Evolutionary conservation across 164 flowering plant species (phyloP), one percentile per base, ranked within the genome.

Genomic region (Pachysandra terminalis): DNA sequence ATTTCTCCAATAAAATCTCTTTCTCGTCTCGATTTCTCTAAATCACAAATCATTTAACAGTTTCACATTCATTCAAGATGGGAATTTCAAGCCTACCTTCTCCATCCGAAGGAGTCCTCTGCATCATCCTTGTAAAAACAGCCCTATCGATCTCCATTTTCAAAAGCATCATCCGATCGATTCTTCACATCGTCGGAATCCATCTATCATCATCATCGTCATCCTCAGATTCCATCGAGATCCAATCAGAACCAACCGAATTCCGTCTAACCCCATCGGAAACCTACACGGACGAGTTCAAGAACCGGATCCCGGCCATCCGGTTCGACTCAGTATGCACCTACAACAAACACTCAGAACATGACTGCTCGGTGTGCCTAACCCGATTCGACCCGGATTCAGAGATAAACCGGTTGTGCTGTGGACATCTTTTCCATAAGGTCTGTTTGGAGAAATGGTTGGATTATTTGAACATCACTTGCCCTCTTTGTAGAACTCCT

Each of bases 371-470:
- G 0, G 91, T 90, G 15, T 90, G 96, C 77, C 57, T 90, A 63
- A 72, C 68, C 0, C 71, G 74, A 21, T 90, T 90, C 49, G 78
- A 85, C 48, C 82, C 86, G 0, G 82, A 84, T 0, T 83, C 91
- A 3, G 87, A 82, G 76, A 74, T 88, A 15, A 86, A 84, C 80
- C 72, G 63, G 60, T 74, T 90, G 58, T 61, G 80, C 0, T 90
- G 96, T 66, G 89, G 89, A n/a, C 93, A 90, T 75, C 68, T 88
- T 41, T 90, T 84, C 68, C 96, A 90, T 40, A 85, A 77, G 37
- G 68, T 35, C 9, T 90, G 96, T 76, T 69, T 90, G 67, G 90
- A 88, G 82, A 85, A 83, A 71, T 90, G 96, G 96, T 60, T 90
- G 64, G 81, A 80, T n/a, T 83, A 82, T 53, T 86, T 86, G 86